Percentiles rank a stretch among this genome's conserved stretches.
These are phyloP conservation scores for Aspergillus neoniger DNA, from an alignment of 2,329 filamentous ascomycete species.

Conservation along the genomic window DNA sequence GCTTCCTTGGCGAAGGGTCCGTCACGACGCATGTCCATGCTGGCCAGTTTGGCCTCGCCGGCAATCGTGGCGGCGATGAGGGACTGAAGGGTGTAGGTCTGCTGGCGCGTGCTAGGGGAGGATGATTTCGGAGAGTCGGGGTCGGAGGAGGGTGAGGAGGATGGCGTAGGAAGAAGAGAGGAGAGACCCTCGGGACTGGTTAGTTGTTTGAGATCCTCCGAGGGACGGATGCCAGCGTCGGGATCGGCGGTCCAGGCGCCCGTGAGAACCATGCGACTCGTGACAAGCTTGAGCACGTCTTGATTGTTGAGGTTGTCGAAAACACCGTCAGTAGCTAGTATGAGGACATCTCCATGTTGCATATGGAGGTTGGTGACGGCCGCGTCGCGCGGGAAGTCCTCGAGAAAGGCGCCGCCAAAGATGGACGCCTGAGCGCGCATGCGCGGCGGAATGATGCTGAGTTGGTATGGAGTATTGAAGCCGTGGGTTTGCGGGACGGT, in stretches of 20 bases:
- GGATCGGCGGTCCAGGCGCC: slow-evolving; percentile 72
- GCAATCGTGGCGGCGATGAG: slow-evolving; percentile 78
- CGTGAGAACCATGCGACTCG: slow-evolving; percentile 69
- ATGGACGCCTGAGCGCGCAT: slow-evolving; percentile 77
- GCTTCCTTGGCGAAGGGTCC: slow-evolving; percentile 96
- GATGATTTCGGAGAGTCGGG: slow-evolving; percentile 6
- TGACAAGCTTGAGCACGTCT: slow-evolving; percentile 80
- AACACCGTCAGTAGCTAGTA: slow-evolving; percentile 92
- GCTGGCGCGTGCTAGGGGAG: slow-evolving; percentile 15
- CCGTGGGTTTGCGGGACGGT: slow-evolving; percentile 90
- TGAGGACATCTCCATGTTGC: slow-evolving; percentile 86
- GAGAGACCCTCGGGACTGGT: slow-evolving; percentile 52
- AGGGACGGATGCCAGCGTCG: slow-evolving; percentile 63
- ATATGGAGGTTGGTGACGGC: slow-evolving; percentile 74
- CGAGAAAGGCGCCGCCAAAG: slow-evolving; percentile 79
- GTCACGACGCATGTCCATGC: slow-evolving; percentile 76
- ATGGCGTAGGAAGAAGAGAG: slow-evolving; percentile 20
- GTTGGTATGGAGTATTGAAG: slow-evolving; percentile 96
- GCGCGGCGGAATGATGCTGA: slow-evolving; percentile 80
- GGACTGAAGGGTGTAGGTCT: slow-evolving; percentile 66
- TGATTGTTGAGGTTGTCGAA: slow-evolving; percentile 95
- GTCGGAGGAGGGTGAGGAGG: slow-evolving; percentile 2
- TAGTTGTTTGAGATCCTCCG: slow-evolving; percentile 59
- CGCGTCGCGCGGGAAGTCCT: slow-evolving; percentile 82
- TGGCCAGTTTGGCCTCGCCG: slow-evolving; percentile 79